phyloP scores from a whole-genome alignment of 2,329 filamentous ascomycete species.

The Venturia asperata region DNA sequence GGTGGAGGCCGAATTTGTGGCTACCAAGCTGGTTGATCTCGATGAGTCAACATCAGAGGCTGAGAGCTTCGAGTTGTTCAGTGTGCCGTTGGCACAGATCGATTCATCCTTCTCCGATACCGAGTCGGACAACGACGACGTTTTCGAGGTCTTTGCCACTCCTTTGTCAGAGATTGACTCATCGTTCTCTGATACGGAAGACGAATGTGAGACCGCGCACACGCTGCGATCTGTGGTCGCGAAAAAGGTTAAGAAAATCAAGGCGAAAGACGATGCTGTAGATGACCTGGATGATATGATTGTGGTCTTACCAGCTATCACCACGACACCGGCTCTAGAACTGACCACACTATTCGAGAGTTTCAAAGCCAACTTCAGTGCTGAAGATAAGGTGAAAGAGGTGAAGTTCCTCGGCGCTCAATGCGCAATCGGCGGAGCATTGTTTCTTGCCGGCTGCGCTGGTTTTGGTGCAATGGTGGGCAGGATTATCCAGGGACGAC shows the following conservation, averaged over 20 bases:
- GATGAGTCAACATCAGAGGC: background rate
- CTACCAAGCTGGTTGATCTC: background rate
- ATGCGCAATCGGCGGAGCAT: background rate
- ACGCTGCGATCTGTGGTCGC: background rate
- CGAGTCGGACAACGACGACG: too few relatives aligned
- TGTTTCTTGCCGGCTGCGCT: background rate
- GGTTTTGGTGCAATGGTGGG: background rate
- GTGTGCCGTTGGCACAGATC: background rate
- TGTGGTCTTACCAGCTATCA: too few relatives aligned
- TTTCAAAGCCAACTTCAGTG: too few relatives aligned
- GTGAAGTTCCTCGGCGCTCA: background rate
- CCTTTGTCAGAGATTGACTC: too few relatives aligned
- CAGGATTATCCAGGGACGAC: background rate
- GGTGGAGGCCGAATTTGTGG: too few relatives aligned
- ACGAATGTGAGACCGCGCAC: background rate
- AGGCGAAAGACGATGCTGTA: background rate
- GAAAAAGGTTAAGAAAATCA: background rate
- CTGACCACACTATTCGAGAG: too few relatives aligned
- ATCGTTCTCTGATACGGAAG: background rate
- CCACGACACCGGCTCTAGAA: too few relatives aligned
- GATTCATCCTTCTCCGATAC: background rate
- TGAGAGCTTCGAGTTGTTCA: background rate
- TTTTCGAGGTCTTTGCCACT: too few relatives aligned
- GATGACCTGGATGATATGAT: too few relatives aligned
- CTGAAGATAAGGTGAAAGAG: too few relatives aligned